Percentiles rank a stretch among this genome's conserved stretches.
Evolutionary conservation across 768 basidiomycete species (phyloP).

Genomic region (Tylopilus felleus): DNA sequence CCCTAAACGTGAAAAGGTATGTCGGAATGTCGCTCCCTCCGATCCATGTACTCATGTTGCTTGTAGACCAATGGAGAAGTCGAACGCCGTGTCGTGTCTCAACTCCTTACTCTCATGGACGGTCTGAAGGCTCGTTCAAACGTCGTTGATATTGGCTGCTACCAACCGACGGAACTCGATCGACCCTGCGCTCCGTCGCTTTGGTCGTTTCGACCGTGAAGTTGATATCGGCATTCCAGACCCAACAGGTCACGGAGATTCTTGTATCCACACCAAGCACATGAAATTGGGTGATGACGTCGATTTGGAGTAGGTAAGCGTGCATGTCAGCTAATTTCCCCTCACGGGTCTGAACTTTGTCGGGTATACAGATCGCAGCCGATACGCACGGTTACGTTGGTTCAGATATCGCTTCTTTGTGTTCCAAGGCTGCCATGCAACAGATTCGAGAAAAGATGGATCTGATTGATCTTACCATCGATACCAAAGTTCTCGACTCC

Average conservation of each 20-base stretch:
- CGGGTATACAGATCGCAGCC: slow-evolving; percentile 76
- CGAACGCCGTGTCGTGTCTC: slow-evolving; percentile 98
- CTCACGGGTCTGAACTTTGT: slow-evolving; percentile 2
- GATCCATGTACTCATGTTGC: slow-evolving; percentile 3
- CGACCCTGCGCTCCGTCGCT: slow-evolving; percentile 96
- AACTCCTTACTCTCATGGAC: slow-evolving; percentile 98
- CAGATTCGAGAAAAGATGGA: slow-evolving; percentile 99
- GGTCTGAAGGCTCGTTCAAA: slow-evolving; percentile 98
- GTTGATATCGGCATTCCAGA: slow-evolving; percentile 99
- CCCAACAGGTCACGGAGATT: slow-evolving; percentile 98
- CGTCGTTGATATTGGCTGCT: slow-evolving; percentile 99
- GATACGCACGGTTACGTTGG: slow-evolving; percentile 99
- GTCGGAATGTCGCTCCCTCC: slow-evolving; percentile 7
- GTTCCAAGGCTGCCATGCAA: slow-evolving; percentile 99
- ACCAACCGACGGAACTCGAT: slow-evolving; percentile 99
- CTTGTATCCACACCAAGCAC: slow-evolving; percentile 99
- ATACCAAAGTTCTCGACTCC: slow-evolving; percentile 97
- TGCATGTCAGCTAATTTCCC: background rate
- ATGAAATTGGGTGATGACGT: slow-evolving; percentile 98
- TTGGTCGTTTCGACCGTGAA: slow-evolving; percentile 99
- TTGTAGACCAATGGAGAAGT: slow-evolving; percentile 96
- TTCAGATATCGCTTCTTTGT: slow-evolving; percentile 94
- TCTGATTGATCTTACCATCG: slow-evolving; percentile 93
- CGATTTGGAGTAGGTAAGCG: slow-evolving; percentile 83
- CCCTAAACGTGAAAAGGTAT: slow-evolving; percentile 97